Evolutionary conservation across 225 moss, liverwort and hornwort genomes (phyloP), one percentile per base, ranked within the genome.

Genomic region (Neckera pumila): DNA sequence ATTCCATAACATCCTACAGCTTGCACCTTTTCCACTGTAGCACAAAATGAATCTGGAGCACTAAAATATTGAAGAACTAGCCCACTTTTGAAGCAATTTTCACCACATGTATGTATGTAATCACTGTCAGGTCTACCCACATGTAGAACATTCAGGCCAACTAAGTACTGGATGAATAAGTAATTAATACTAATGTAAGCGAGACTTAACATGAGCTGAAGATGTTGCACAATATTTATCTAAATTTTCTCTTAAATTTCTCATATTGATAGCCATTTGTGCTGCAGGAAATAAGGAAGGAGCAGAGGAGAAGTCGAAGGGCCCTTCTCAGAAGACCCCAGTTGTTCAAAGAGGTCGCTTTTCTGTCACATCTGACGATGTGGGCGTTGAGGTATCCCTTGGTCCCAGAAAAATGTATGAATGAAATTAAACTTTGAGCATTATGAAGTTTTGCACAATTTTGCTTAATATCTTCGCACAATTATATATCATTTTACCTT

Each of bases 311-410:
- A 94, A 94, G 89, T 36, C 89, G 6, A 94, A 94, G 88, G 93
- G 85, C 31, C 4, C 89, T 86, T 79, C 86, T 74, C 94, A 92
- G 77, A 94, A 94, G 83, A 89, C 86, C 57, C 94, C 94, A 64
- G 84, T 96, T 77, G 89, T 99, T 76, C 98, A 97, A 79, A 95
- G 92, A 92, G 98, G 98, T 73, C 97, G 98, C 63, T 99, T 99
- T 88, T 97, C 96, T 84, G 95, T 99, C 34, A 97, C 94, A 60
- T 97, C 97, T 56, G 95, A 97, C 76, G 92, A 94, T 87, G 89
- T 89, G 70, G 90, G 89, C 17, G 69, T 90, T 59, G 93, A 92
- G 91, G 96, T 95, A 89, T 36, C 10, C 18, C 66, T 78, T 12
- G 58, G 38, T 57, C 38, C 27, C 38, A 1, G 79, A 61, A 38